Evolutionary conservation across 2,329 filamentous ascomycete genomes (phyloP).

Genomic region (Pseudocercospora macadamiae): DNA sequence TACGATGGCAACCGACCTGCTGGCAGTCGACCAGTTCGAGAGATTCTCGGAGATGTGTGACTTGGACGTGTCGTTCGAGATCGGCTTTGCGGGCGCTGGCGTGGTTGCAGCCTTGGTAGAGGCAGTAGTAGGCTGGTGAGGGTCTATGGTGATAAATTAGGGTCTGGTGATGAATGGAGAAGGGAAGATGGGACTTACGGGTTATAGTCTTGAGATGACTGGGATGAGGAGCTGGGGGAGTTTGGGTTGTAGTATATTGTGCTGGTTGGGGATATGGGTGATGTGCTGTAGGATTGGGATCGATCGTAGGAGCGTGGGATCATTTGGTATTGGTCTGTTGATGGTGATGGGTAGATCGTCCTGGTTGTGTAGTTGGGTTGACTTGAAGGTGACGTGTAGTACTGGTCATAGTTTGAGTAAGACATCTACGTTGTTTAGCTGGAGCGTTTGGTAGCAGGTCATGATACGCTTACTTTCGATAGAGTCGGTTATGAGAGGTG

Average conservation of each 20-base stretch:
- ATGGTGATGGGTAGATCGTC: background rate
- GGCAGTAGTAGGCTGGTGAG: conserved; percentile 7
- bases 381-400: background rate
- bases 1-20: conserved; percentile 46
- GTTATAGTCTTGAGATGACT: too few species aligned
- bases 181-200: background rate
- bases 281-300: background rate
- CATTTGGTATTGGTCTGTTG: background rate
- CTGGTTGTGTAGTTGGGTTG: background rate
- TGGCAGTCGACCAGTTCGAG: conserved; percentile 47
- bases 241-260: background rate
- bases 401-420: background rate
- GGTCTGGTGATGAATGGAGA: background rate
- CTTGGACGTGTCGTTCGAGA: conserved; percentile 53
- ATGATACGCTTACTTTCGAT: background rate
- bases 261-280: conserved; percentile 2
- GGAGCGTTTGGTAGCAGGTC: background rate
- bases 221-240: background rate
- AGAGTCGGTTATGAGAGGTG: too few species aligned
- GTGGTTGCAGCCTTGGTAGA: conserved; percentile 3
- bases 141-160: background rate
- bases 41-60: conserved; percentile 47
- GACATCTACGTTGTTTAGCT: conserved; percentile 5
- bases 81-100: conserved; percentile 51
- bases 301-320: background rate